Conservation (phyloP, 352 stramenopile species). For the Phytophthora sojae region DNA sequence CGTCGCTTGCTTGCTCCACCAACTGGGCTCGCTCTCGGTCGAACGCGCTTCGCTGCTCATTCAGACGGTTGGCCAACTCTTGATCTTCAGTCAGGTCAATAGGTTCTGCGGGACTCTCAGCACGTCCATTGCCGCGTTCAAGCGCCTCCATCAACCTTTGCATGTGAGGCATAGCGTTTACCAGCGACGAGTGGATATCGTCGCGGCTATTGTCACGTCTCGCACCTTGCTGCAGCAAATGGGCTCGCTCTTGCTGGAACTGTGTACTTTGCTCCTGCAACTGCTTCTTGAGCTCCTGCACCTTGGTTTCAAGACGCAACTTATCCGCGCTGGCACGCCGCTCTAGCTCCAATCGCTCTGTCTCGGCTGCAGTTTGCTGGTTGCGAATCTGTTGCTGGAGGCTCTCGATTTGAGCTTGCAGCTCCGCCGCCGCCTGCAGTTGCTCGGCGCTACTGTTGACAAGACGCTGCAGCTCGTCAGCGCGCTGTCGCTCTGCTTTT, state of each 20-base stretch:
- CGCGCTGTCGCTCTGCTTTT: neutral
- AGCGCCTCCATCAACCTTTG: neutral
- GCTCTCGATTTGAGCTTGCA: neutral
- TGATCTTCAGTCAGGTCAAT: neutral
- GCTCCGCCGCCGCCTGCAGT: neutral
- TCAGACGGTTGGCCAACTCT: no score
- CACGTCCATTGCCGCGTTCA: neutral
- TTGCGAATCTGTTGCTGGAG: neutral
- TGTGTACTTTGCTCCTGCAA: neutral
- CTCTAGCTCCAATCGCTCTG: no score
- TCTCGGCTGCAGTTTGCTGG: neutral
- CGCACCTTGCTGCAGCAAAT: neutral
- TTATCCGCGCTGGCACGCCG: neutral
- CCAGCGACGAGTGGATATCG: neutral
- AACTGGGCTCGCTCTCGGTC: no score
- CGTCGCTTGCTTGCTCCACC: no score
- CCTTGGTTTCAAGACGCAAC: neutral
- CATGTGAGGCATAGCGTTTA: neutral
- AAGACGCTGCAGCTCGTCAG: neutral
- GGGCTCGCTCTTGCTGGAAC: neutral
- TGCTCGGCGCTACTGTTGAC: neutral
- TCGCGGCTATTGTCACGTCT: neutral
- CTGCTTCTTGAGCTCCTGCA: neutral
- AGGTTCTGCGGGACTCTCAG: neutral
- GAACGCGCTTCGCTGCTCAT: no score